phyloP scores from a whole-genome alignment of 169 alveolate species.

The Eimeria falciformis region DNA sequence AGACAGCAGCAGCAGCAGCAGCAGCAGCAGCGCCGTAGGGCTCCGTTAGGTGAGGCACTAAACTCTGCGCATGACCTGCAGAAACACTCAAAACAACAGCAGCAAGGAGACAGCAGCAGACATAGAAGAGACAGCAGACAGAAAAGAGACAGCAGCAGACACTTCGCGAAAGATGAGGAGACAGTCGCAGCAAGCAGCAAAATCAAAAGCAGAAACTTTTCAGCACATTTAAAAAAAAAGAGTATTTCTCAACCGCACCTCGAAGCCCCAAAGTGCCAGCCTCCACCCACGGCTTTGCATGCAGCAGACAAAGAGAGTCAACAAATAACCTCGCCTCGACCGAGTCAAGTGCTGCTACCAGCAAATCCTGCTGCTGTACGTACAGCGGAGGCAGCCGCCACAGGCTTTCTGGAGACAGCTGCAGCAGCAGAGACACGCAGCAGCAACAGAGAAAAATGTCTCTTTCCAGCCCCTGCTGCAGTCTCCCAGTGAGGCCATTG shows the following conservation, averaged over 20 bases:
- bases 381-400: constrained; percentile 37
- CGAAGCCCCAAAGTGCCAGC: constrained; percentile 99
- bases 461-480: too few relatives aligned
- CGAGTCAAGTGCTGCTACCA: constrained; percentile 72
- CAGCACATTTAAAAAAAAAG: background rate
- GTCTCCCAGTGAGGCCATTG: too few relatives aligned
- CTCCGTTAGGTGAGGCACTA: constrained; percentile 97
- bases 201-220: background rate
- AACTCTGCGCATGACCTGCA: constrained; percentile 89
- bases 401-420: constrained; percentile 39
- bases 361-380: constrained; percentile 59
- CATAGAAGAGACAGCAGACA: background rate
- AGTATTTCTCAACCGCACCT: constrained; percentile 86
- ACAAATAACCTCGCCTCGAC: constrained; percentile 97
- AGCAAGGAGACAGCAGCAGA: background rate
- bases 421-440: constrained; percentile 2
- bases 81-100: background rate
- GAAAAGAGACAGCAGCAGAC: background rate
- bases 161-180: background rate
- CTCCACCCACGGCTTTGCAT: constrained; percentile 97
- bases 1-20: background rate
- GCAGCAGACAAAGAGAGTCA: constrained; percentile 98
- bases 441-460: too few relatives aligned
- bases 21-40: constrained; percentile 96
- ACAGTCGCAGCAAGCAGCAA: background rate